Base-by-base conservation (phyloP, 257 asterid genomes). In the Nicotiana obtusifolia region DNA sequence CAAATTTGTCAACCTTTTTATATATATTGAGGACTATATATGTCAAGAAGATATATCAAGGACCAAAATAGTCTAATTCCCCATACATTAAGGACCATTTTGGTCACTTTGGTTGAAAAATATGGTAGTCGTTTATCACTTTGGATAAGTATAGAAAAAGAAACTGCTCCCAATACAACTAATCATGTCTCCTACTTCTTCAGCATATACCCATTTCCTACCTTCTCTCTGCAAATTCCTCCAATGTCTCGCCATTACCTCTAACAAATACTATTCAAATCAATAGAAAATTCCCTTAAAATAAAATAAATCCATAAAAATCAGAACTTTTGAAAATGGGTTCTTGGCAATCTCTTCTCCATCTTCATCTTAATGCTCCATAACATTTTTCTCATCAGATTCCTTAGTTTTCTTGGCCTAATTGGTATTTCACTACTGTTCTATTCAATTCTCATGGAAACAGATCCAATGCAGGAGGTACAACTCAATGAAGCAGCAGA, bases 171-270 rank as follows among this genome's bases (percentile, higher is more conserved):
- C 1, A 7, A 26, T 26, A 26, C 28, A 26, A 26, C 28, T 26
- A 26, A 41, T 41, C 47, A 41, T 8, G 47, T 8, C 47, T 0
- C 47, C 11, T 10, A 41, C 47, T 41, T 41, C 47, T 41, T 41
- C 47, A 0, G 76, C 71, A 15, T 41, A 7, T 41, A 41, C 3
- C 80, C 90, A 15, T 90, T 87, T 31, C 95, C 92, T 7, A 37
- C 7, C 7, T 0, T 7, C 47, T 41, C 31, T 35, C 54, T 68
- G 56, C 13, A 37, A 37, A 68, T n/a, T 37, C n/a, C 56, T n/a
- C 30, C 77, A 37, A 19, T 20, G 6, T 22, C 20, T 44, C 35
- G 13, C 60, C 78, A 71, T 44, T 13, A 69, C 20, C 35, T 71
- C 33, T n/a, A 60, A 3, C 10, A 60, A 3, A 60, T 20, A 60